A percentile compares a stretch with the other conserved stretches of the same genome.
These are phyloP conservation scores for Plasmodium fragile DNA, from an alignment of 169 alveolate genomes.

Conservation along the genomic window DNA sequence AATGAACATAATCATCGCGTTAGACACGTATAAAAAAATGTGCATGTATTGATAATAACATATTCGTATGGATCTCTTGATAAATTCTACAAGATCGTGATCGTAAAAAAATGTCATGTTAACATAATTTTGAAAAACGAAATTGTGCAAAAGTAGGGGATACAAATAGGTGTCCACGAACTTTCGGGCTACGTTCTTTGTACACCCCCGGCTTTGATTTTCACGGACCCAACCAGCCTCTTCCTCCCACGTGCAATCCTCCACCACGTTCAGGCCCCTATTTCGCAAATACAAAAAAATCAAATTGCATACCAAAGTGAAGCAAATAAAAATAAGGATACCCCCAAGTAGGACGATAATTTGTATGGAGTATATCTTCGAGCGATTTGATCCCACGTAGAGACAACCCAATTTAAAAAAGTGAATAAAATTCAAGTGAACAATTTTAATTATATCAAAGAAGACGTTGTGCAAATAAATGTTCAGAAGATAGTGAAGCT, in stretches of 20 bases:
- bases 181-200: not conserved
- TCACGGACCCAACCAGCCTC: not conserved
- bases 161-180: not conserved
- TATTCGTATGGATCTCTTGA: slow-evolving; percentile 49
- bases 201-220: not conserved
- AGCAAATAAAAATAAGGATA: slow-evolving; percentile 1
- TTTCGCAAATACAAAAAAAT: slow-evolving; percentile 26
- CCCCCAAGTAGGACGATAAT: not conserved
- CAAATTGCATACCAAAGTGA: slow-evolving; percentile 41
- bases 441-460: slow-evolving; percentile 60
- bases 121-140: slow-evolving; percentile 18
- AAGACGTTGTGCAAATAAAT: slow-evolving; percentile 64
- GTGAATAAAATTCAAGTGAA: slow-evolving; percentile 33
- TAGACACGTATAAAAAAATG: slow-evolving; percentile 23
- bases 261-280: not conserved
- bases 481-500: slow-evolving; percentile 38
- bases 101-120: slow-evolving; percentile 30
- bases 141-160: slow-evolving; percentile 43
- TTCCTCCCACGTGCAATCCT: not conserved
- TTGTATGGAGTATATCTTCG: slow-evolving; percentile 19
- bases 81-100: slow-evolving; percentile 26
- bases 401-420: slow-evolving; percentile 34
- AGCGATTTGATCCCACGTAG: not conserved
- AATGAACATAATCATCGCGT: slow-evolving; percentile 46
- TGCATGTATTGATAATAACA: slow-evolving; percentile 58